These are phyloP conservation scores for Annulohypoxylon stygium DNA, from an alignment of 495 filamentous ascomycete genomes.

Conservation along the genomic window DNA sequence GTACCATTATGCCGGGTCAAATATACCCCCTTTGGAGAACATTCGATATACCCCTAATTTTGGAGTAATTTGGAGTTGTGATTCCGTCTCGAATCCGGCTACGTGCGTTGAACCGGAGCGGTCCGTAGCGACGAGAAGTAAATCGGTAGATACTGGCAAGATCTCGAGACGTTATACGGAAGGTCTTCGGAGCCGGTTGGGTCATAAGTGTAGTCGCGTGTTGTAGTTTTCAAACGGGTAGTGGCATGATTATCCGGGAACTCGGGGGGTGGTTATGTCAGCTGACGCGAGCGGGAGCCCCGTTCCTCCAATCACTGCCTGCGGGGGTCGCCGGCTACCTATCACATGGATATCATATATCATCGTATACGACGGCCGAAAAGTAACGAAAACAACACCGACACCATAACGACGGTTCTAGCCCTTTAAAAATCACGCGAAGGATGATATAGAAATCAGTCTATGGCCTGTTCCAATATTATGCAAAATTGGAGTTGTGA, in stretches of 20 bases:
- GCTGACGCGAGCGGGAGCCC: slow-evolving; percentile 36
- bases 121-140: slow-evolving; percentile 15
- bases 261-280: slow-evolving; percentile 38
- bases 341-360: slow-evolving; percentile 10
- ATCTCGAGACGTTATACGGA: slow-evolving; percentile 20
- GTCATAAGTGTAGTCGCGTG: slow-evolving; percentile 32
- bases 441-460: slow-evolving; percentile 1
- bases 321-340: slow-evolving; percentile 44
- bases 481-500: slow-evolving; percentile 2
- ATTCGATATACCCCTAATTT: neutral
- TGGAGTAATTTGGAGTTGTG: neutral
- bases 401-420: slow-evolving; percentile 25
- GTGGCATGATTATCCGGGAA: slow-evolving; percentile 31
- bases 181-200: slow-evolving; percentile 33
- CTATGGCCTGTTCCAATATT: slow-evolving; percentile 4
- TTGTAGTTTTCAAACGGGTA: slow-evolving; percentile 36
- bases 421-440: slow-evolving; percentile 21
- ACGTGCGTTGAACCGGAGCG: slow-evolving; percentile 15
- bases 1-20: slow-evolving; percentile 26
- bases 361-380: slow-evolving; percentile 21
- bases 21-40: slow-evolving; percentile 1
- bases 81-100: slow-evolving; percentile 1
- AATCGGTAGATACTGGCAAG: slow-evolving; percentile 10
- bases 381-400: slow-evolving; percentile 5
- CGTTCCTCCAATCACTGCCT: slow-evolving; percentile 39